Evolutionary conservation across 352 stramenopile genomes (phyloP).

Genomic region (Blastocystis sp.): DNA sequence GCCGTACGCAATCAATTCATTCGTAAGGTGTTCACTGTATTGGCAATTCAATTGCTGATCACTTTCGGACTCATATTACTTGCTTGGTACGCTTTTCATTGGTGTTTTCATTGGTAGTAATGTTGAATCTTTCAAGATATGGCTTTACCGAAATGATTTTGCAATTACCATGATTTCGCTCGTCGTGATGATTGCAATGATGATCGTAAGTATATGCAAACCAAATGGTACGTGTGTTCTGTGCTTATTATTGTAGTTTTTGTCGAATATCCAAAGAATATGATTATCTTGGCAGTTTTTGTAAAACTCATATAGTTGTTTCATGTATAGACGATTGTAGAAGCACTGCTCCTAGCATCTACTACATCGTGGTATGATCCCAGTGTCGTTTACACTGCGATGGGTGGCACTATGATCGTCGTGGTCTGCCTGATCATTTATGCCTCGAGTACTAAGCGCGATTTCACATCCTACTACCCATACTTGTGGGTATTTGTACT

Average conservation of each 20-base stretch:
- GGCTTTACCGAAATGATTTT: background rate
- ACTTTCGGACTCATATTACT: background rate
- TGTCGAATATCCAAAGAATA: background rate
- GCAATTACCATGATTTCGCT: background rate
- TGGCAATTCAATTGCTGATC: conserved; percentile 11
- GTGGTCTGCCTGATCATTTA: background rate
- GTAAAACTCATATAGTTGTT: background rate
- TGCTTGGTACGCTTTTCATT: background rate
- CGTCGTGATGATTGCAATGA: background rate
- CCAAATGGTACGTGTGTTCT: background rate
- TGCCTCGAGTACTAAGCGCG: background rate
- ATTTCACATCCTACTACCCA: background rate
- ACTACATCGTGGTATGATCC: background rate
- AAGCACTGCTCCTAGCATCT: background rate
- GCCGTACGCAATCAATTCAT: conserved; percentile 23
- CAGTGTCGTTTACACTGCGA: background rate
- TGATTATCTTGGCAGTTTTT: background rate
- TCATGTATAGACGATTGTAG: background rate
- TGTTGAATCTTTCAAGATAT: background rate
- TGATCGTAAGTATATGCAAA: background rate
- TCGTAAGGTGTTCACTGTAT: conserved; percentile 1
- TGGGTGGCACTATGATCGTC: background rate
- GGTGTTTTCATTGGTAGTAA: background rate
- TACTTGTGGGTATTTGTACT: background rate
- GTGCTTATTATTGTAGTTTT: background rate